Percentiles rank a stretch among this genome's conserved stretches.
Evolutionary conservation across 768 basidiomycete species (phyloP).

Genomic region (Tricholoma terreum): DNA sequence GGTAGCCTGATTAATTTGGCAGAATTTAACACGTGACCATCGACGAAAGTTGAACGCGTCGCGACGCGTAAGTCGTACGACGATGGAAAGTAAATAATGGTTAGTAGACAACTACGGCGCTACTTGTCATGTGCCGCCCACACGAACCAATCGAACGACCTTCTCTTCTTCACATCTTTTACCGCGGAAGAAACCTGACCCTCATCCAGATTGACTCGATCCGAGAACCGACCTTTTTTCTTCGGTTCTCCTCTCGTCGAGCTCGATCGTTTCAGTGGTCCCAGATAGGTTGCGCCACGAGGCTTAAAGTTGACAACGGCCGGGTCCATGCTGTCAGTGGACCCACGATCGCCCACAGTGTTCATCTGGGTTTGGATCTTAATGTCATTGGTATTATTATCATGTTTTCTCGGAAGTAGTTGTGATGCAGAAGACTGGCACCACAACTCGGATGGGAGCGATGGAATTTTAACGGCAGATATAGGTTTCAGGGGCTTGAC

Average conservation of each 20-base stretch:
- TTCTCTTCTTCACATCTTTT: neutral
- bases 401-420: neutral
- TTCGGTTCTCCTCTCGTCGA: neutral
- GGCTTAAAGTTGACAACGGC: neutral
- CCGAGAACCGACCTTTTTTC: neutral
- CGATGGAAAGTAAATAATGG: too few relatives aligned
- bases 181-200: neutral
- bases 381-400: neutral
- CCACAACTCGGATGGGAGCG: conserved; percentile 15
- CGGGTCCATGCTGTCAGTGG: neutral
- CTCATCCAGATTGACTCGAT: neutral
- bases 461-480: conserved; percentile 25
- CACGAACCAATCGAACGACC: neutral
- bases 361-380: neutral
- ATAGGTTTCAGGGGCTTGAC: conserved; percentile 23
- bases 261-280: neutral
- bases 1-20: neutral
- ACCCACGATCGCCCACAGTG: neutral
- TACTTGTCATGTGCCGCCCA: neutral
- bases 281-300: neutral
- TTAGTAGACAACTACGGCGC: too few relatives aligned
- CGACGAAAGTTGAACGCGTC: too few relatives aligned
- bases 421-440: conserved; percentile 7
- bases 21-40: too few relatives aligned
- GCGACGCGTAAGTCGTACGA: too few relatives aligned